Evolutionary conservation across 2,329 filamentous ascomycete genomes (phyloP), one percentile per base, ranked within the genome.

Genomic region (Paraphoma chrysanthemicola): DNA sequence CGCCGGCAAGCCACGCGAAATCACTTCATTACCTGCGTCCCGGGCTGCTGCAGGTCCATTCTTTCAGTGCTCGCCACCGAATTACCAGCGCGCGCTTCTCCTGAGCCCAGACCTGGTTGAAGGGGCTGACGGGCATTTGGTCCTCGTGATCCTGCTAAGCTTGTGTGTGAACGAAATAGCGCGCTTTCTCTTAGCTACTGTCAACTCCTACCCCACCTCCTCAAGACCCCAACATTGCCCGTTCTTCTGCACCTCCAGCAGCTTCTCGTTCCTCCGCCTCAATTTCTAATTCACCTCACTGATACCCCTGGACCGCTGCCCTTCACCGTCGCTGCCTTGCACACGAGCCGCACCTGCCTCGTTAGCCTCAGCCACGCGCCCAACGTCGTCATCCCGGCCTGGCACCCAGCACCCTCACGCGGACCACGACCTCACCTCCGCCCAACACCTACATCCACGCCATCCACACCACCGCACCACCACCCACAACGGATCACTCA

Each of bases 401-500:
- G 60, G 48, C 52, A 46, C 55, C 49, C 54, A 54, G 59, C 66
- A 64, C 66, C 54, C 54, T 54, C 61, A 64, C 60, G 54, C 60
- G 57, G 53, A 59, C 62, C 64, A 62, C 63, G 54, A 60, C 63
- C 59, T 64, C 63, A 64, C 59, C 54, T 55, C 56, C 61, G 56
- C 67, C 60, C 57, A 58, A 55, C 62, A 52, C 57, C 65, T 58
- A 56, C 62, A 51, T 39, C 48, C 48, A 44, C 50, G 18, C 52
- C 55, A 54, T 48, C 59, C 23, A 23, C 23, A 23, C 23, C 23
- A 23, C 23, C 23, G 23, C 23, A 23, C 23, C 23, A 53, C 54
- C 64, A 78, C 82, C 83, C 84, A 86, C 77, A 75, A 86, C 85
- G 83, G 82, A 82, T 80, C 78, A 78, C 72, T 78, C 77, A 75